Evolutionary conservation across 2,329 filamentous ascomycete genomes (phyloP), one percentile per base, ranked within the genome.

Genomic region (Ophiocordyceps camponoti-floridani): DNA sequence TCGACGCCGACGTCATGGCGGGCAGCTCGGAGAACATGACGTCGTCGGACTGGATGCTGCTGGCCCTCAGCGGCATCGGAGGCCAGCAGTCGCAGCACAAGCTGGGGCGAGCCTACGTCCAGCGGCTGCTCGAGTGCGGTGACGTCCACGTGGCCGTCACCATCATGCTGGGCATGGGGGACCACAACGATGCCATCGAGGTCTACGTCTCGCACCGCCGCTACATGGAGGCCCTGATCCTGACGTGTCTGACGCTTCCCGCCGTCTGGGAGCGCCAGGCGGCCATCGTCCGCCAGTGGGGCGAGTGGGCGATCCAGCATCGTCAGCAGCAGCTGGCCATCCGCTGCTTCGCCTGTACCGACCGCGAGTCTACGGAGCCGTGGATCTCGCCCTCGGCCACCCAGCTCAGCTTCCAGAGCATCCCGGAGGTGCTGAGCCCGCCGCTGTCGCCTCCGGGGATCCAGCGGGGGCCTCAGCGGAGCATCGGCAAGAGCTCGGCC

Each of bases 31-130:
- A 89, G 51, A 82, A 84, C n/a, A 88, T 91, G 73, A 89, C 86
- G 10, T 86, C 84, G 2, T 84, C 85, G 0, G 91, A 96, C 61
- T 98, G 91, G 91, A 95, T 98, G 86, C 66, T 96, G 47, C 67
- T 98, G 33, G 89, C 91, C 11, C 64, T 98, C 44, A 94, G 85
- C 56, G 84, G 85, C 38, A 93, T 96, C 62, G 86, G 84, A 44
- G 75, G 78, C 3, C 60, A 65, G 19, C 70, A 77, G 35, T 86
- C 86, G 1, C 84, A 93, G 54, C 88, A 93, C 58, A 93, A 94
- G 59, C 77, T 96, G 14, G 87, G 85, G 1, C 82, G 89, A 47
- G 81, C 86, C 3, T 94, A 94, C 53, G 85, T 94, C 1, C 88
- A 94, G 59, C 79, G 87, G 43, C 70, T 98, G 1, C 72, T 98